Conservation (phyloP, 331 rosid species). For the Malus hybrid region DNA sequence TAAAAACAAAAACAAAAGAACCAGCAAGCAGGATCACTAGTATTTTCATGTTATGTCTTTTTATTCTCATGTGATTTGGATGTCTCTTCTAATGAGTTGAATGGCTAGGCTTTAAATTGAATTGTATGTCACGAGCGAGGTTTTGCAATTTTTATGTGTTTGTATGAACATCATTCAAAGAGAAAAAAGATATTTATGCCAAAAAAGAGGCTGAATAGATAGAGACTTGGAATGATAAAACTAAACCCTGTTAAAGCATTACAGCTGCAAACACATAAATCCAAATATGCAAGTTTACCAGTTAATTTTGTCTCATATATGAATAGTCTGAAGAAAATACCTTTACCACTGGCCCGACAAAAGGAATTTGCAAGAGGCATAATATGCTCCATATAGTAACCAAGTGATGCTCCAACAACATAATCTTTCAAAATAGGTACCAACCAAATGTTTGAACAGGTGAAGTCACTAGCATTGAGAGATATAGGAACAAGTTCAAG, state of each 20-base stretch:
- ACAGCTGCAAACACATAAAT: not conserved
- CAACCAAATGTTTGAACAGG: slow-evolving; percentile 68
- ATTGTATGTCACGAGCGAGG: not conserved
- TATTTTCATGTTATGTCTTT: not conserved
- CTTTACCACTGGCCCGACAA: slow-evolving; percentile 62
- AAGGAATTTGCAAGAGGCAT: slow-evolving; percentile 85
- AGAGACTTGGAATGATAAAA: not conserved
- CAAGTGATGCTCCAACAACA: slow-evolving; percentile 71
- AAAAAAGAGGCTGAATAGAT: not conserved
- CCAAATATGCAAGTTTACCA: not conserved
- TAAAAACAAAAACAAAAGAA: not conserved
- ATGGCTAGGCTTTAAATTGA: not conserved
- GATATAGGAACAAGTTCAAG: slow-evolving; percentile 63
- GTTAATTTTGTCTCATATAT: not conserved
- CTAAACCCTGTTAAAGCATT: not conserved
- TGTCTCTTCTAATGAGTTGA: not conserved
- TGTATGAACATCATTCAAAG: not conserved
- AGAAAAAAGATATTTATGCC: not conserved
- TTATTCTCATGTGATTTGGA: not conserved
- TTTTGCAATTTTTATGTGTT: not conserved
- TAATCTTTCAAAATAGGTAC: slow-evolving; percentile 61
- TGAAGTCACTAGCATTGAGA: slow-evolving; percentile 35
- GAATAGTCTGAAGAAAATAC: slow-evolving; percentile 24
- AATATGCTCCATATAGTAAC: slow-evolving; percentile 58
- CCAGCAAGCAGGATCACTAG: no score